Evolutionary conservation across 2,329 filamentous ascomycete species (phyloP), one percentile per base, ranked within the genome.

Genomic region (Phyllosticta citribraziliensis): DNA sequence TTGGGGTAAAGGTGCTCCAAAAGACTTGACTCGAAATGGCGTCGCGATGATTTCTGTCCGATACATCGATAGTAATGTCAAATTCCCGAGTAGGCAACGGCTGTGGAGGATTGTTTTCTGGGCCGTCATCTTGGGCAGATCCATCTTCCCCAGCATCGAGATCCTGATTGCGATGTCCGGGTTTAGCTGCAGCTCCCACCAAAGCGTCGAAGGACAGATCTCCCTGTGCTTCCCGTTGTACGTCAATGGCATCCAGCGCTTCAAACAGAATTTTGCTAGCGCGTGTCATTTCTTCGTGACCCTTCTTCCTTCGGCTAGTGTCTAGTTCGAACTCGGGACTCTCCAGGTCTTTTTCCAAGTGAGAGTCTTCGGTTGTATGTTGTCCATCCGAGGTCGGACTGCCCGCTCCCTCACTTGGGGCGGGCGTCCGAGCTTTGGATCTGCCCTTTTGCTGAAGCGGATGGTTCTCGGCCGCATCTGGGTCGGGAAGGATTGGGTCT

Each of bases 11-110:
- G 8, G 50, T 51, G 17, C 60, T 50, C 51, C 57, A 62, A 51
- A 51, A 57, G 22, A 54, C 30, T 6, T 51, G 30, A 2, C 68
- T 65, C 62, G 77, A 70, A 62, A 79, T 69, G 33, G 70, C 73
- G 63, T 78, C 76, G 54, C 73, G 70, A 63, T 78, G 76, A 19
- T 75, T 67, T 35, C 67, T 68, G 47, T 69, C 71, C 6, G 73
- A 72, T 9, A 69, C 67, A 64, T 76, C 74, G 50, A 76, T 65
- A 17, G 70, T 70, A 47, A 79, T 66, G 59, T 77, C 73, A 66
- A 78, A 79, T 67, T 68, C 72, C 57, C 70, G 71, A 19, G 69
- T 65, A 30, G 66, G 69, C n/a, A 35, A 57, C 61, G 56, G 24
- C 56, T 62, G n/a, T 56, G 66, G 56, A 27, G 25, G 14, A 66